Evolutionary conservation across 140 eudicot genomes (phyloP).

Genomic region (Flaveria floridana): DNA sequence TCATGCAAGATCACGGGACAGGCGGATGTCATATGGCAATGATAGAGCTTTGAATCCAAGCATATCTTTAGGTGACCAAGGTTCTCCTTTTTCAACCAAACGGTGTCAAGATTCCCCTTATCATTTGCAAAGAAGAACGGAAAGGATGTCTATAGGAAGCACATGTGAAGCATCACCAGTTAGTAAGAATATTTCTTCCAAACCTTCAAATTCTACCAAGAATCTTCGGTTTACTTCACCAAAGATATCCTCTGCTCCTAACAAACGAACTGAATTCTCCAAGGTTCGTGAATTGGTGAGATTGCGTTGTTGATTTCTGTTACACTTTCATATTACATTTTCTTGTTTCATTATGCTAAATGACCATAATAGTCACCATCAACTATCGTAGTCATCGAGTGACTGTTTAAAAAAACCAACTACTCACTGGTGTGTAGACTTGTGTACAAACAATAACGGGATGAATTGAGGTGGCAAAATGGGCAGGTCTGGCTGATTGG

Average conservation of each 20-base stretch:
- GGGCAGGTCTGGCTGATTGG: constrained; percentile 2
- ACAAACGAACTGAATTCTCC: constrained; percentile 48
- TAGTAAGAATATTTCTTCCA: constrained; percentile 43
- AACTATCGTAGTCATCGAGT: background rate
- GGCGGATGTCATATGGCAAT: constrained; percentile 54
- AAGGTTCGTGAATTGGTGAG: constrained; percentile 65
- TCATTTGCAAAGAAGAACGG: constrained; percentile 44
- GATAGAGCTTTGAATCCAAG: constrained; percentile 92
- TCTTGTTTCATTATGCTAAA: constrained; percentile 22
- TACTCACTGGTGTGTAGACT: background rate
- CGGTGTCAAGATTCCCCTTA: constrained; percentile 38
- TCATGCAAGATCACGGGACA: constrained; percentile 46
- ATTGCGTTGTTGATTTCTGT: constrained; percentile 6
- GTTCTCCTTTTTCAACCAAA: constrained; percentile 41
- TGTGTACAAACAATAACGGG: background rate
- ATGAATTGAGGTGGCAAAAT: constrained; percentile 10
- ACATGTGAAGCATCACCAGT: constrained; percentile 42
- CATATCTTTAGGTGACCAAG: constrained; percentile 68
- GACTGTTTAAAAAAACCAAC: background rate
- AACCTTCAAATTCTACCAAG: constrained; percentile 41
- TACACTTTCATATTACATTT: background rate
- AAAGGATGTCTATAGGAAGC: constrained; percentile 48
- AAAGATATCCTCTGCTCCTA: constrained; percentile 48
- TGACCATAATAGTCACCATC: background rate
- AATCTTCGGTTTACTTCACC: constrained; percentile 47